phyloP scores from a whole-genome alignment of 2,329 filamentous ascomycete species.

The Amesomyces nigricolor region DNA sequence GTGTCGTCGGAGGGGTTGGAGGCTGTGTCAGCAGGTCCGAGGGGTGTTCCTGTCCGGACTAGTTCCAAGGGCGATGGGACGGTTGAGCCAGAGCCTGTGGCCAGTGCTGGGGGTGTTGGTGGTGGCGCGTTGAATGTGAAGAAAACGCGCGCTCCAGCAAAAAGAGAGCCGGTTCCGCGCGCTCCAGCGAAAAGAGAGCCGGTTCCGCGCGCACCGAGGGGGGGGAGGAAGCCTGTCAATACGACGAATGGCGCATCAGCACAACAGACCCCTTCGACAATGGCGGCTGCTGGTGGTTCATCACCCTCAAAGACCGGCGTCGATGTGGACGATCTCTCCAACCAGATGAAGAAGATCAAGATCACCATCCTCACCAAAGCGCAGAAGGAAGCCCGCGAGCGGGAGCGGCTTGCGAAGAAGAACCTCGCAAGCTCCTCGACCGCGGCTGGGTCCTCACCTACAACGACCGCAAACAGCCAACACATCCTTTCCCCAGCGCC shows the following conservation, averaged over 20 bases:
- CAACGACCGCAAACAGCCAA: background rate
- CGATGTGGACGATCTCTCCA: conserved; percentile 51
- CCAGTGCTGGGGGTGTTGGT: conserved; percentile 36
- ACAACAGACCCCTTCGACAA: conserved; percentile 11
- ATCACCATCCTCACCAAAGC: conserved; percentile 56
- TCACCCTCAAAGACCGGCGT: conserved; percentile 26
- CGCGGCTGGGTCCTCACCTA: conserved; percentile 9
- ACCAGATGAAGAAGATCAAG: conserved; percentile 57
- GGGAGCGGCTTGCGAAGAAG: conserved; percentile 22
- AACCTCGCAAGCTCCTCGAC: conserved; percentile 16
- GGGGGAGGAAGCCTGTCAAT: conserved; percentile 34
- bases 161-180: no score
- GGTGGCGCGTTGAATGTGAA: conserved; percentile 46
- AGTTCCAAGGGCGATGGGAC: conserved; percentile 37
- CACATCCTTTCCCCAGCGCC: conserved; percentile 5
- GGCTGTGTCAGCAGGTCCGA: conserved; percentile 21
- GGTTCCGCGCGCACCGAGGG: conserved; percentile 29
- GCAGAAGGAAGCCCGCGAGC: conserved; percentile 49
- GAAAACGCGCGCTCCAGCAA: conserved; percentile 51
- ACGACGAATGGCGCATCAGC: conserved; percentile 16
- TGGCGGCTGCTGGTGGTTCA: conserved; percentile 3
- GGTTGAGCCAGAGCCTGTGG: conserved; percentile 38
- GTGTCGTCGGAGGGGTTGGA: conserved; percentile 26
- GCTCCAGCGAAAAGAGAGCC: conserved; percentile 42
- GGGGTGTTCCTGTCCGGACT: conserved; percentile 14